A percentile compares a stretch with the other conserved stretches of the same genome.
Evolutionary conservation across 1,284 basidiomycete species (phyloP).

Genomic region (Apiotrichum montevideense): DNA sequence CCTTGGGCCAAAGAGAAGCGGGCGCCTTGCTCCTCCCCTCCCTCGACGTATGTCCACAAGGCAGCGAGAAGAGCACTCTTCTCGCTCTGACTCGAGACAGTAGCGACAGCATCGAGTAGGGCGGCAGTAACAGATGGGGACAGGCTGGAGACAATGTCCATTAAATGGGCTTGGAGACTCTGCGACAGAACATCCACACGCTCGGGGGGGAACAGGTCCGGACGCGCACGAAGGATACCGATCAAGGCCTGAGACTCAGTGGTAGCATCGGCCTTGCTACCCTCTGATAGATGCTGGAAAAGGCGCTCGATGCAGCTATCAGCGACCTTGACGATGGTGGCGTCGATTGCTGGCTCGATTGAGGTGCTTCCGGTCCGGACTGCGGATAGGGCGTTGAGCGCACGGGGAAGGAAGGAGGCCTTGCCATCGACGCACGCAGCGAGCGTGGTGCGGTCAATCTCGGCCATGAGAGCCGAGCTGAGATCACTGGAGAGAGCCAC

Average conservation of each 20-base stretch:
- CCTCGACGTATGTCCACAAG: slow-evolving; percentile 14
- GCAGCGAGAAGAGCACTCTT: slow-evolving; percentile 8
- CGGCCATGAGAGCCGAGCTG: slow-evolving; percentile 63
- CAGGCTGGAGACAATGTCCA: slow-evolving; percentile 15
- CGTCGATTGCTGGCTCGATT: slow-evolving; percentile 4
- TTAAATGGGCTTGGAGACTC: slow-evolving; percentile 15
- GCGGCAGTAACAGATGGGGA: slow-evolving; percentile 12
- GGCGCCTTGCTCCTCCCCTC: slow-evolving; percentile 7
- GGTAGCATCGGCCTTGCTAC: background rate
- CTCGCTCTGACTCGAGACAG: slow-evolving; percentile 1
- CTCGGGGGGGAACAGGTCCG: slow-evolving; percentile 14
- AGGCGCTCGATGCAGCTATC: slow-evolving; percentile 15
- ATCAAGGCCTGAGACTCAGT: slow-evolving; percentile 16
- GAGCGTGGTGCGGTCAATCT: slow-evolving; percentile 60
- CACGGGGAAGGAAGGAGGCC: slow-evolving; percentile 17
- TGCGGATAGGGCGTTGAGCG: slow-evolving; percentile 7
- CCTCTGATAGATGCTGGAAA: slow-evolving; percentile 5
- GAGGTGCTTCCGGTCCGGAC: background rate
- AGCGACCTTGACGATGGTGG: slow-evolving; percentile 13
- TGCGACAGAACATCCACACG: slow-evolving; percentile 14
- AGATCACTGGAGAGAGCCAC: slow-evolving; percentile 53
- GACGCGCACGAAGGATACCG: slow-evolving; percentile 13
- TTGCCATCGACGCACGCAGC: slow-evolving; percentile 34
- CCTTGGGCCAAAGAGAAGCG: slow-evolving; percentile 21
- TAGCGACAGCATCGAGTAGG: slow-evolving; percentile 14